Base-by-base conservation (phyloP, 2,329 filamentous ascomycete species). In the Dactylonectria macrodidyma region DNA sequence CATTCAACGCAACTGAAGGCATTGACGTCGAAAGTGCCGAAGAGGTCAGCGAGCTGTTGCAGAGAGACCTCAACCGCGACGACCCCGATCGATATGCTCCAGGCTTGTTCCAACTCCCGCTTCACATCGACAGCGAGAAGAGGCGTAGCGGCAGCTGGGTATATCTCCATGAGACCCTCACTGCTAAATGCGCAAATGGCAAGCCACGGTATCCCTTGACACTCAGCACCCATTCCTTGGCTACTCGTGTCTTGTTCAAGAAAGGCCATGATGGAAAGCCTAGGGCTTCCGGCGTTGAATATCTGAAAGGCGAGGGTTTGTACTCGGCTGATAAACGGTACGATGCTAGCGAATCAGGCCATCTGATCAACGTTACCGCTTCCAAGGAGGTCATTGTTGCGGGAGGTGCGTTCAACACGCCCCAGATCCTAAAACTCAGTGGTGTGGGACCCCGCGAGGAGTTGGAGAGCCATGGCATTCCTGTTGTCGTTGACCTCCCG, bases 401-500 rank as follows among this genome's bases (percentile, higher is more conserved):
- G 0, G 75, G 70, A 1, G 74, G 75, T 0, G n/a, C 68, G 1
- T 76, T 73, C 47, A 76, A 77, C 14, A 73, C 74, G 0, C 75
- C 75, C 0, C 86, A 89, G 62, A 77, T 88, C 5, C 78, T 88
- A 5, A 86, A 86, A 78, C 80, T 87, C 0, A 86, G 84, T 44
- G 86, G 86, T 3, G 59, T 82, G 36, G 86, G 86, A 0, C 84
- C 84, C 0, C 75, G 75, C 0, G 72, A 69, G 1, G 81, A 86
- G 33, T 77, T 87, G 0, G 64, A 78, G 16, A 71, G 75, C 47
- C 75, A 78, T 12, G 71, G 67, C 1, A 82, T 84, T 48, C 77
- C 82, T 1, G 81, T 89, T 5, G 65, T 89, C 26, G 78, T 79
- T 0, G 83, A 91, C 69, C 81, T 88, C 0, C 88, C 88, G 0